phyloP scores from a whole-genome alignment of 495 filamentous ascomycete species.

The Neurospora africana region DNA sequence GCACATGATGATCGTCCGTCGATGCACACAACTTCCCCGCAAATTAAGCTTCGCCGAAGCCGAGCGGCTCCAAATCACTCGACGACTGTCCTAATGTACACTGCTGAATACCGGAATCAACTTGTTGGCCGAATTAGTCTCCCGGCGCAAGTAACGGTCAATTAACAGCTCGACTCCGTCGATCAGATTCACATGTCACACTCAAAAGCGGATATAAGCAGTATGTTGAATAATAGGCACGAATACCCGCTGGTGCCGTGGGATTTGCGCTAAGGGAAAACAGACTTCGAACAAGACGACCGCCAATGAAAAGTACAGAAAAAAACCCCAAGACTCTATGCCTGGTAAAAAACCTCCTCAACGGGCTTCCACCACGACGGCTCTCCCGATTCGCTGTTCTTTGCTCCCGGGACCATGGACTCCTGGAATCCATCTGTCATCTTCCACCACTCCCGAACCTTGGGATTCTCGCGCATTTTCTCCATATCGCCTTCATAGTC shows the following conservation, averaged over 20 bases:
- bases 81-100: not conserved
- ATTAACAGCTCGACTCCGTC: not conserved
- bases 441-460: slow-evolving; percentile 67
- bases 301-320: not conserved
- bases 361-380: slow-evolving; percentile 62
- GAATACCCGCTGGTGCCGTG: not conserved
- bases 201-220: not conserved
- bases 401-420: slow-evolving; percentile 50
- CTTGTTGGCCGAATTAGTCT: not conserved
- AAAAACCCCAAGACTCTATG: slow-evolving; percentile 23
- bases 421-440: slow-evolving; percentile 67
- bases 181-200: not conserved
- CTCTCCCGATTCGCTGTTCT: slow-evolving; percentile 46
- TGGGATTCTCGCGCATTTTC: slow-evolving; percentile 55
- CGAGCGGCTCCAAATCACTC: not conserved
- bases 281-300: not conserved
- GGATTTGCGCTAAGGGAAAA: not conserved
- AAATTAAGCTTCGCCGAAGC: not conserved
- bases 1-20: not conserved
- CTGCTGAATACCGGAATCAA: not conserved
- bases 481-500: slow-evolving; percentile 64
- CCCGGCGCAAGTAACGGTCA: not conserved
- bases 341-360: slow-evolving; percentile 60
- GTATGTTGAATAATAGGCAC: not conserved
- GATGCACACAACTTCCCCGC: not conserved